Base-by-base conservation (phyloP, 2,329 filamentous ascomycete species). In the Pyricularia sp. region DNA sequence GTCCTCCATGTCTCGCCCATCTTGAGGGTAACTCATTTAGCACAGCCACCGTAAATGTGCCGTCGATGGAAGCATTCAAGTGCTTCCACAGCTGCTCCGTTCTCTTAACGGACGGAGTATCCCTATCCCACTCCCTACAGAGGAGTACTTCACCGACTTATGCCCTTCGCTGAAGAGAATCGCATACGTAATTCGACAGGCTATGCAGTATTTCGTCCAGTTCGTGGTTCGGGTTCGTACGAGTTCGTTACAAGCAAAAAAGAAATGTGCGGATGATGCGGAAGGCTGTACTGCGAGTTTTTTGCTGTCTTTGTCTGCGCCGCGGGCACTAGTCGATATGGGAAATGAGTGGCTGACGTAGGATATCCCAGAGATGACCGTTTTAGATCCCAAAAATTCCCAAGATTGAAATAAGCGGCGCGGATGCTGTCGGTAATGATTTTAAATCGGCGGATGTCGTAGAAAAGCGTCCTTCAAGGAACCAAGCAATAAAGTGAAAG, bases 11-110 rank as follows among this genome's bases (percentile, higher is more conserved):
- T 78, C 78, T 77, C 78, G 81, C 78, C 81, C 85, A 86, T 87
- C 78, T 81, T 86, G 81, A 74, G 76, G 74, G 77, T 79, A 81
- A 83, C 81, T 86, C 85, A 87, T 87, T 81, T 82, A 82, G 75
- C 72, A 74, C 71, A 73, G 69, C 71, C 72, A 71, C 74, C 73
- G 72, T 70, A 71, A 66, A 69, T 67, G 69, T 68, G 31, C 58
- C n/a, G 67, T 69, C 71, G 68, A 70, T 50, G 71, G 67, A 71
- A 71, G 72, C 74, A 73, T 75, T 70, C 73, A 72, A 72, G 70
- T 71, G 66, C 68, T 70, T 69, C 69, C 66, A 72, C 71, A 64
- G 58, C 64, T 36, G 33, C 69, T 70, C 69, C 73, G 71, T 71
- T 68, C 61, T 66, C 59, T 72, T 71, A 70, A 71, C 72, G 69